These are phyloP conservation scores for Seiridium cupressi DNA, from an alignment of 2,329 filamentous ascomycete species.

Conservation along the genomic window DNA sequence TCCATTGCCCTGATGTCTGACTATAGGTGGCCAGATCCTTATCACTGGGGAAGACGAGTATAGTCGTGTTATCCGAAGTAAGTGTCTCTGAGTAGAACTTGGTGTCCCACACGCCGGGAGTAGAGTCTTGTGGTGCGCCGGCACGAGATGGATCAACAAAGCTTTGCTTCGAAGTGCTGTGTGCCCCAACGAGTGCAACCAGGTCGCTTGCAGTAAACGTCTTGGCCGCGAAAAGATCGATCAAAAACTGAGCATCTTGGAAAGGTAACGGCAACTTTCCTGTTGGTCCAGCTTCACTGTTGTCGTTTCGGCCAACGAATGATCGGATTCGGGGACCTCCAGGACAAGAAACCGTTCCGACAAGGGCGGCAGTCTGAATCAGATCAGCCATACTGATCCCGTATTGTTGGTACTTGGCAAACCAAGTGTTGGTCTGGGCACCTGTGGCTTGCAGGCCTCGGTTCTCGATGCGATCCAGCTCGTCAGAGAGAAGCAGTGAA, in stretches of 20 bases:
- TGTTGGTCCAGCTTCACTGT: conserved; percentile 33
- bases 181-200: conserved; percentile 53
- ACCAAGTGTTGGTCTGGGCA: conserved; percentile 33
- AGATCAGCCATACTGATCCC: conserved; percentile 51
- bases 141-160: conserved; percentile 38
- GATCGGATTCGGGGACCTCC: conserved; percentile 48
- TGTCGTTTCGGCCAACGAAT: conserved; percentile 49
- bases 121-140: conserved; percentile 43
- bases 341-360: conserved; percentile 49
- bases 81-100: conserved; percentile 45
- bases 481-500: conserved; percentile 37
- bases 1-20: conserved; percentile 18
- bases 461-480: conserved; percentile 39
- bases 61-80: conserved; percentile 20
- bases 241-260: conserved; percentile 37
- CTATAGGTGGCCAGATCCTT: conserved; percentile 20
- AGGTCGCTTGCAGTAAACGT: conserved; percentile 48
- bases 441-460: conserved; percentile 43
- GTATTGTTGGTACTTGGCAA: conserved; percentile 33
- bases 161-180: conserved; percentile 46
- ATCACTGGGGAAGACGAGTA: conserved; percentile 33
- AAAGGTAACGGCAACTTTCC: conserved; percentile 43
- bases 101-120: conserved; percentile 48
- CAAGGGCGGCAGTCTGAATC: conserved; percentile 46
- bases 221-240: conserved; percentile 47